Conservation (phyloP, 2,329 filamentous ascomycete species). For the Colletotrichum sp. region DNA sequence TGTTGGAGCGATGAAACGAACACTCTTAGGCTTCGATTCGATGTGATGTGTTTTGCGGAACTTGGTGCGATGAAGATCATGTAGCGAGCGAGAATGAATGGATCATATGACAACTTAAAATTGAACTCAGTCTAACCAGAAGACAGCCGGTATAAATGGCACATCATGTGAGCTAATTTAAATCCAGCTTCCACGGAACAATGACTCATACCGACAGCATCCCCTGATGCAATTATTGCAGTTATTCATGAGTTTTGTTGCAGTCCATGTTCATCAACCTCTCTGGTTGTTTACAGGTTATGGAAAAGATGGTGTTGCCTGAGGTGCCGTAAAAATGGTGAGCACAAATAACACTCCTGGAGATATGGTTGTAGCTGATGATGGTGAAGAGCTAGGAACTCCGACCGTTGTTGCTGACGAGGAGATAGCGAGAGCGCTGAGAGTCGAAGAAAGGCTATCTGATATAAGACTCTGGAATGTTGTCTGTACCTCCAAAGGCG, state of each 20-base stretch:
- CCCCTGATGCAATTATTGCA: not conserved
- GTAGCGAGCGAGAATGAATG: not conserved
- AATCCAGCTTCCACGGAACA: not conserved
- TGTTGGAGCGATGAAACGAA: not conserved
- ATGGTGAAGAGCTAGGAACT: not conserved
- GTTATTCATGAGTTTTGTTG: not conserved
- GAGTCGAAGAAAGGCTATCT: not conserved
- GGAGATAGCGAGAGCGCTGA: not conserved
- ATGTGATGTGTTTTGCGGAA: not conserved
- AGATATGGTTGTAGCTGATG: not conserved
- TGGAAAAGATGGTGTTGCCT: not conserved
- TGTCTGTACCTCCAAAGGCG: not conserved
- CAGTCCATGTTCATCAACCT: not conserved
- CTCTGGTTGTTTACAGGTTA: not conserved
- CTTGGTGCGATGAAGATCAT: not conserved
- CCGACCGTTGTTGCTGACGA: not conserved
- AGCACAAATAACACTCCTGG: not conserved
- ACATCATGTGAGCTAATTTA: not conserved
- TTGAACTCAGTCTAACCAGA: not conserved
- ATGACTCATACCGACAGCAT: not conserved
- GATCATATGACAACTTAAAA: not conserved
- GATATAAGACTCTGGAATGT: not conserved
- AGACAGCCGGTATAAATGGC: not conserved
- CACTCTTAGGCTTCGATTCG: not conserved
- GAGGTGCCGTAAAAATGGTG: not conserved